These are phyloP conservation scores for Phytopythium aichiense DNA, from an alignment of 352 stramenopile genomes.

Conservation along the genomic window DNA sequence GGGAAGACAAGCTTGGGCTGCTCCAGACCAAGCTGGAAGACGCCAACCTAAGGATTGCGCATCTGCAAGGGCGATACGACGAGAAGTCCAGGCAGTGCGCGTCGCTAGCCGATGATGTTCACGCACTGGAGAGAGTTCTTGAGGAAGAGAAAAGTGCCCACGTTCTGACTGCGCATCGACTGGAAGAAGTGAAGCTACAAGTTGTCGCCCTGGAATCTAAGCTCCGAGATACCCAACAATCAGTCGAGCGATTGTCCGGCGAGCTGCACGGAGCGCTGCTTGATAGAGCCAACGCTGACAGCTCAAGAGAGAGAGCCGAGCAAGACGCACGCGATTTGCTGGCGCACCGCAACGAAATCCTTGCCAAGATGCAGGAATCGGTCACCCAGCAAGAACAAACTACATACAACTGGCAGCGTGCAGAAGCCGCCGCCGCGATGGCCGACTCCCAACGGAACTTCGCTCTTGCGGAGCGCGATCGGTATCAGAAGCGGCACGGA, in stretches of 20 bases:
- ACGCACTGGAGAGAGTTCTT: slow-evolving; percentile 28
- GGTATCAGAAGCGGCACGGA: slow-evolving; percentile 35
- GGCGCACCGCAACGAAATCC: slow-evolving; percentile 42
- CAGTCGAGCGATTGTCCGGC: slow-evolving; percentile 10
- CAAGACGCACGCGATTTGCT: slow-evolving; percentile 29
- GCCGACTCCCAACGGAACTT: slow-evolving; percentile 70
- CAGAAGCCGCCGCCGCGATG: slow-evolving; percentile 51
- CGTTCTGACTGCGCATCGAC: slow-evolving; percentile 4
- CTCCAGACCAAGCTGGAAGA: slow-evolving; percentile 68
- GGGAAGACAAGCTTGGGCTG: slow-evolving; percentile 68
- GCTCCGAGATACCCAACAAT: slow-evolving; percentile 4
- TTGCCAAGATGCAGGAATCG: slow-evolving; percentile 39
- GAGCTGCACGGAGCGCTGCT: slow-evolving; percentile 25
- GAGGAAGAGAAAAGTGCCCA: slow-evolving; percentile 48
- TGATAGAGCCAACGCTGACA: slow-evolving; percentile 26
- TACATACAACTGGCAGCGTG: slow-evolving; percentile 46
- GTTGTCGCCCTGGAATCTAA: slow-evolving; percentile 7
- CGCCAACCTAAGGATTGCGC: slow-evolving; percentile 21
- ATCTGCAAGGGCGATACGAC: slow-evolving; percentile 11
- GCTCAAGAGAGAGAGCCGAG: slow-evolving; percentile 18
- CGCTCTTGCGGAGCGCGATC: slow-evolving; percentile 50
- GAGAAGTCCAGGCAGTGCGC: slow-evolving; percentile 22
- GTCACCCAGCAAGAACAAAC: slow-evolving; percentile 39
- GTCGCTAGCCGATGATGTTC: slow-evolving; percentile 18
- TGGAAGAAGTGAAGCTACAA: slow-evolving; percentile 13